Evolutionary conservation across 139 green algal genomes (phyloP), one percentile per base, ranked within the genome.

Genomic region (Chlorella ohadii): DNA sequence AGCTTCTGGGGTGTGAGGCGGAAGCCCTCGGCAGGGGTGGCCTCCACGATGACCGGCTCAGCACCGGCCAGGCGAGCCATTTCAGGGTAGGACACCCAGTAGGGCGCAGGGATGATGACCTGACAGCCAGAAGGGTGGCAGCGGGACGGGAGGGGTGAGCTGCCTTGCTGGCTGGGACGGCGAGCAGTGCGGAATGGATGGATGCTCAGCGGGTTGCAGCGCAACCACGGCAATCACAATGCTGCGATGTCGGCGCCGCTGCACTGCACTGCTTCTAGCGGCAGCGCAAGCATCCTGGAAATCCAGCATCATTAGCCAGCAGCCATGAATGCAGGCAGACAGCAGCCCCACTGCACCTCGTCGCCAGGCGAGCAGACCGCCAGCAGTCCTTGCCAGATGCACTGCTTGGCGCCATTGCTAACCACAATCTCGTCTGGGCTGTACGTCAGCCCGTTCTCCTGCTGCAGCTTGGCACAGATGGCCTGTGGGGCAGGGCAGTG

Each of bases 1-100:
- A 99, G 89, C 85, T 93, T 85, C 44, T 94, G 89, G 0, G 97
- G 82, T 0, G 87, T 90, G 68, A 99, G 84, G 34, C 98, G 78
- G 84, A 97, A 99, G 57, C 91, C 72, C 7, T 97, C 84, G 25
- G 91, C 76, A 0, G 91, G 39, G 16, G 87, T 90, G 82, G 92
- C 95, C 6, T 90, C 36, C 28, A 99, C 19, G 6, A 99, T 82
- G 28, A 98, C 94, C 33, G 95, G 91, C 27, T 86, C 82, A 1
- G 95, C 97, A 9, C 90, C 92, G 28, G 95, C 94, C 77, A 99
- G 83, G 15, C 81, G 76, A 0, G 93, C 96, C 96, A 99, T 99
- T 84, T 99, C 97, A 0, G 97, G 96, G 88, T 99, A 99, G 66
- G 88, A 96, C 76, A 98, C 94, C 97, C 97, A 99, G 88, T 96